phyloP scores from a whole-genome alignment of 1,139 yeast genomes.

The Saccharomyces hybrid region DNA sequence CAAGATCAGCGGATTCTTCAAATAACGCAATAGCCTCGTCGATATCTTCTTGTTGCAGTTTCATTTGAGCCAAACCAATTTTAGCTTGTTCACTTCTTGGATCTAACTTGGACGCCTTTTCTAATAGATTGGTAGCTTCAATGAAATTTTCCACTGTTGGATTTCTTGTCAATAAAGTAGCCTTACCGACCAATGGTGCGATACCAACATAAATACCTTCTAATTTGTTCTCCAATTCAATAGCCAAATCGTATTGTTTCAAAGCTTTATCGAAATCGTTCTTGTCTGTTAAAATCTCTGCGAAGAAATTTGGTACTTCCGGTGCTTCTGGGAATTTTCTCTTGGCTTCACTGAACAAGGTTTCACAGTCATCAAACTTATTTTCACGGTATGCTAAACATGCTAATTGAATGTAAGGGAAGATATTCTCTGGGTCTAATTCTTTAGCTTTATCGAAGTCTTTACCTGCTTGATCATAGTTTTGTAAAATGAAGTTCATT shows the following conservation, averaged over 20 bases:
- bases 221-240: constrained; percentile 56
- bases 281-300: constrained; percentile 83
- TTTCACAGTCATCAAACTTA: constrained; percentile 50
- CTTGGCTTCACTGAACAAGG: constrained; percentile 65
- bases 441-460: constrained; percentile 73
- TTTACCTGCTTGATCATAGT: constrained; percentile 61
- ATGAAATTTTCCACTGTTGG: constrained; percentile 44
- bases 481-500: constrained; percentile 72
- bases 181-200: constrained; percentile 84
- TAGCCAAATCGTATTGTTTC: constrained; percentile 81
- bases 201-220: constrained; percentile 64
- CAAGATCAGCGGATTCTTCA: constrained; percentile 72
- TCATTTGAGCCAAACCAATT: constrained; percentile 83
- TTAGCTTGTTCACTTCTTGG: constrained; percentile 85
- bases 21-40: constrained; percentile 77
- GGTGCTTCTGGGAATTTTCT: constrained; percentile 77
- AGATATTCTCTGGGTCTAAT: constrained; percentile 68
- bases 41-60: constrained; percentile 72
- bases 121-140: constrained; percentile 61
- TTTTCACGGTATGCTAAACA: constrained; percentile 86
- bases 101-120: constrained; percentile 74
- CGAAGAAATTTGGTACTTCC: constrained; percentile 90
- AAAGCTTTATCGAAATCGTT: constrained; percentile 67
- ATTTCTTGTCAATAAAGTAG: constrained; percentile 61
- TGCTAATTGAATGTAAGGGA: constrained; percentile 86